Evolutionary conservation across 805 yeast genomes (phyloP).

Genomic region (Komagataella populi): DNA sequence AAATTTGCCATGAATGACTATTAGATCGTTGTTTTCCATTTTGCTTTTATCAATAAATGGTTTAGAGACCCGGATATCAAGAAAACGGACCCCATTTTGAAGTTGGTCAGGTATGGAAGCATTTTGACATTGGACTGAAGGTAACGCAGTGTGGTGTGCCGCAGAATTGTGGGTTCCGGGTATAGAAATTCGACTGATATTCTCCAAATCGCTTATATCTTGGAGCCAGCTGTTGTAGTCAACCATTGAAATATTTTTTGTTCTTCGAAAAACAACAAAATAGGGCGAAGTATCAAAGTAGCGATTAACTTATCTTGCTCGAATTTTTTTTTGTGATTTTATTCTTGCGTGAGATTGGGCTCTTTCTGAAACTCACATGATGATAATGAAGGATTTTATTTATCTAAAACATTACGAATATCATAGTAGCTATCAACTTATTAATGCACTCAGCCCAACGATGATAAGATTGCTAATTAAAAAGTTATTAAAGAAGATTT

Average conservation of each 20-base stretch:
- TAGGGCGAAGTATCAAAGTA: no score
- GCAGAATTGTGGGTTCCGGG: conserved; percentile 86
- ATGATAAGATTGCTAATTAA: conserved; percentile 21
- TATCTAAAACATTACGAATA: conserved; percentile 12
- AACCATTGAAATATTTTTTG: conserved; percentile 3
- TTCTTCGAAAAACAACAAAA: not conserved
- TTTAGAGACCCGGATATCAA: conserved; percentile 54
- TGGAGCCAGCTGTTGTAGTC: conserved; percentile 32
- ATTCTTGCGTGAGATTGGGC: no score
- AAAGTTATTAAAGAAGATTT: conserved; percentile 24
- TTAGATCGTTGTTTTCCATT: conserved; percentile 27
- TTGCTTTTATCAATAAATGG: conserved; percentile 31
- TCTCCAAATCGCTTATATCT: conserved; percentile 34
- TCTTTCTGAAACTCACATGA: no score
- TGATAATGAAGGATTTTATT: no score
- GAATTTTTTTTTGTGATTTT: no score
- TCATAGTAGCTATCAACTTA: conserved; percentile 9
- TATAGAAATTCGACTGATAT: conserved; percentile 39
- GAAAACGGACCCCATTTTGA: conserved; percentile 60
- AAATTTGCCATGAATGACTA: conserved; percentile 64
- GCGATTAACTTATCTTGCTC: no score
- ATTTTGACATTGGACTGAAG: conserved; percentile 63
- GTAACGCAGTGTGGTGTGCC: conserved; percentile 32
- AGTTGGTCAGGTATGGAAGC: conserved; percentile 46
- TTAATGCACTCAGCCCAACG: conserved; percentile 23